Evolutionary conservation across 345 rosid genomes (phyloP), one percentile per base, ranked within the genome.

Genomic region (Triadica sebifera): DNA sequence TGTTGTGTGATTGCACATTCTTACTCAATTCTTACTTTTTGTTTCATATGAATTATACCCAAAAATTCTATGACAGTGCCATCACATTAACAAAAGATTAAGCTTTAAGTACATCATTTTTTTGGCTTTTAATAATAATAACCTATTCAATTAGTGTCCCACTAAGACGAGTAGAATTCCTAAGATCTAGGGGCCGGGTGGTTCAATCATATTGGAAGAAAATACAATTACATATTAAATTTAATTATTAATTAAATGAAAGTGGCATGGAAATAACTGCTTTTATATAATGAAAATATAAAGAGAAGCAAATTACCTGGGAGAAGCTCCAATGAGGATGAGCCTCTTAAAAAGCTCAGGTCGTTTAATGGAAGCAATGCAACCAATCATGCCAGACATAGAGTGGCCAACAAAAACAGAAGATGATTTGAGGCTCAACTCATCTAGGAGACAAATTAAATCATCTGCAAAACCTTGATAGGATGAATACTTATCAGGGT

Each of bases 341-440:
- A 91, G 87, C 11, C 71, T 77, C 76, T 83, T 64, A 70, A 91
- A 91, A 63, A 91, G 90, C 20, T 90, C 82, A 11, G 93, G 97
- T 65, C 90, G 82, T 79, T 87, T 89, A 65, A 87, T 65, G 74
- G 97, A 89, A 79, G 98, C 93, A 80, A 89, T 81, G 86, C 95
- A 90, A 15, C 93, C 93, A 55, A 91, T 89, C 87, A 93, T 87
- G 58, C 88, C 93, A 45, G 95, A 86, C 90, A 93, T 89, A 79
- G 97, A 93, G 75, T 93, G 97, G 38, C 97, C 98, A 22, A 89
- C 77, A 80, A 87, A 89, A 49, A 86, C 82, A 0, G 19, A 45
- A 16, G 81, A 50, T 34, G 89, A 80, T 9, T 78, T 74, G 50
- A 87, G 58, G 65, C 71, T 67, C 72, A 87, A 65, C 74, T 89